Evolutionary conservation across 2,329 filamentous ascomycete species (phyloP).

Genomic region (Colletotrichum destructivum): DNA sequence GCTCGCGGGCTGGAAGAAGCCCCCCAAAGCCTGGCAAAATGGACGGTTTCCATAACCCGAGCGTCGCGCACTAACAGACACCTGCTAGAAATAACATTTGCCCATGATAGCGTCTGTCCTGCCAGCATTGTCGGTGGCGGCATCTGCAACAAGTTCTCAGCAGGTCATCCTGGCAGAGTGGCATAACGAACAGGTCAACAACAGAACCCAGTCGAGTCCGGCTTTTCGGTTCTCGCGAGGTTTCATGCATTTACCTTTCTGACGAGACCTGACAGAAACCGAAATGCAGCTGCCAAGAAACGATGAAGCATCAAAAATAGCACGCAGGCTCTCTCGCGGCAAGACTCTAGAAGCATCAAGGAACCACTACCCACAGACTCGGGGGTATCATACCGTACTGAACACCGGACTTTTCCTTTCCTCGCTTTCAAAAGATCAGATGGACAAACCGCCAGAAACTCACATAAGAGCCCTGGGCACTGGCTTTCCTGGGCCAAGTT

Average conservation of each 20-base stretch:
- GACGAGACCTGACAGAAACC: conserved; percentile 22
- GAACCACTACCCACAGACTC: conserved; percentile 23
- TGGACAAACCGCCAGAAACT: conserved; percentile 22
- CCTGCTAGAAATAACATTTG: not conserved
- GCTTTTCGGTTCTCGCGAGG: not conserved
- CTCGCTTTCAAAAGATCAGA: conserved; percentile 34
- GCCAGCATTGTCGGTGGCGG: conserved; percentile 33
- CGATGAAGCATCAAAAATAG: conserved; percentile 17
- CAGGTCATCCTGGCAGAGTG: conserved; percentile 29
- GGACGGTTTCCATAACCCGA: conserved; percentile 9
- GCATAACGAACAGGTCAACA: not conserved
- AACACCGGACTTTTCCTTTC: conserved; percentile 29
- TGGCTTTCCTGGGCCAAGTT: not conserved
- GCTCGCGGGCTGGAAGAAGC: conserved; percentile 3
- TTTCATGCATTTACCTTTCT: conserved; percentile 28
- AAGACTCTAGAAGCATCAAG: conserved; percentile 26
- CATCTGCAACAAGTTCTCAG: conserved; percentile 25
- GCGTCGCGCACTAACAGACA: conserved; percentile 26
- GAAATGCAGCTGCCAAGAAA: not conserved
- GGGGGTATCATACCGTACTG: conserved; percentile 19
- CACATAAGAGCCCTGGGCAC: not conserved
- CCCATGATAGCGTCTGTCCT: conserved; percentile 18
- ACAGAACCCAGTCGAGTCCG: not conserved
- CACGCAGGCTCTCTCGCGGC: conserved; percentile 4
- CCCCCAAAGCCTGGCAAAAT: conserved; percentile 5